Base-by-base conservation (phyloP, 148 eudicot genomes). In the Limonium bicolor region DNA sequence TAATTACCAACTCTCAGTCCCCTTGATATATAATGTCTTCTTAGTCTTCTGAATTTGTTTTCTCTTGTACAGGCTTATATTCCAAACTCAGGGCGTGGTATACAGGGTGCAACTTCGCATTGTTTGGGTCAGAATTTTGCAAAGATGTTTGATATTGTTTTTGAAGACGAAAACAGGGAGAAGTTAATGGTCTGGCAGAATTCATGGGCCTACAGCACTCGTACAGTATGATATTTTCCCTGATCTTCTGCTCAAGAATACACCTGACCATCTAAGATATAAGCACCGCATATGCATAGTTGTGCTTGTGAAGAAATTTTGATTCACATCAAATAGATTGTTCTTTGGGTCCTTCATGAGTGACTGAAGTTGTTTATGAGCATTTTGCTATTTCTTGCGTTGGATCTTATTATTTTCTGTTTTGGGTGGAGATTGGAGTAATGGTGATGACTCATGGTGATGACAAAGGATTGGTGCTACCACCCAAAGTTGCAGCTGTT, bases 401-500 rank as follows among this genome's bases (percentile, higher is more conserved):
- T n/a, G n/a, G n/a, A n/a, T 12, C 9, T 53, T n/a, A n/a, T n/a
- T n/a, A n/a, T n/a, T n/a, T n/a, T n/a, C n/a, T n/a, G n/a, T n/a
- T 35, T 7, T 18, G 42, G 20, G 22, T 52, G 46, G 78, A 90
- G 99, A 77, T 90, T 63, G 99, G 99, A 51, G 99, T 84, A 61
- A 90, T 90, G 99, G 81, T 90, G 56, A 90, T 90, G 99, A 80
- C 76, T 36, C 97, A 90, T 51, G 99, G 99, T 49, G 99, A 90
- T 60, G 93, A 90, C 51, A 90, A 84, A 72, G 99, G 99, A 50
- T 62, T 90, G 62, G 95, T 90, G 41, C 55, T 90, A 54, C 99
- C 99, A 22, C 99, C 99, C 21, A 90, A 84, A 78, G 95, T 84
- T 8, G 84, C 99, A 32, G 63, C 87, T 46, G 30, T 71, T 48